These are phyloP conservation scores for Phycomyces nitens DNA, from an alignment of 192 early-diverging fungal genomes.

Conservation along the genomic window DNA sequence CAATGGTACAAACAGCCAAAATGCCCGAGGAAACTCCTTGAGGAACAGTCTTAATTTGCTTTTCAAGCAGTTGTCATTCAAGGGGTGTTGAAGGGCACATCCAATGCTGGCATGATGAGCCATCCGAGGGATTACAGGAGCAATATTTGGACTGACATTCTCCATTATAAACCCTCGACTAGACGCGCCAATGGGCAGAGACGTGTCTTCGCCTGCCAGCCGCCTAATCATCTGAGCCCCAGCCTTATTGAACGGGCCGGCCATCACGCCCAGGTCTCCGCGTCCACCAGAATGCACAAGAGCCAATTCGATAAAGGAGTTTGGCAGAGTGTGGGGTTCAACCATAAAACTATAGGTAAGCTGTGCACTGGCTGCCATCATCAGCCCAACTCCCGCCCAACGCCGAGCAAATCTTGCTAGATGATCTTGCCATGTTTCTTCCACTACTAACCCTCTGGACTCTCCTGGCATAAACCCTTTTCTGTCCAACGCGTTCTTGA, in stretches of 20 bases:
- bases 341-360: conserved; percentile 53
- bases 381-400: conserved; percentile 42
- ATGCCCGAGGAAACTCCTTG: conserved; percentile 47
- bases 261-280: conserved; percentile 42
- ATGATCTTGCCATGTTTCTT: conserved; percentile 41
- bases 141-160: conserved; percentile 51
- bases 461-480: conserved; percentile 9
- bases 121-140: conserved; percentile 33
- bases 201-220: conserved; percentile 28
- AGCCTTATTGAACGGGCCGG: conserved; percentile 34
- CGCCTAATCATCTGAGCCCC: conserved; percentile 23
- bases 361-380: conserved; percentile 45
- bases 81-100: conserved; percentile 62
- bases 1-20: conserved; percentile 60
- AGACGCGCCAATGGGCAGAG: conserved; percentile 46
- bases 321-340: conserved; percentile 53
- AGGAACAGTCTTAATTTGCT: conserved; percentile 40
- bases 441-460: conserved; percentile 12
- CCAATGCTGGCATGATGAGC: conserved; percentile 52
- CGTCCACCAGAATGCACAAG: conserved; percentile 44
- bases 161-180: conserved; percentile 50
- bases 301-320: conserved; percentile 55
- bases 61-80: conserved; percentile 44
- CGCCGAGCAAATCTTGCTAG: conserved; percentile 38
- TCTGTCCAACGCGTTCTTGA: conserved; percentile 6